Base-by-base conservation (phyloP, 2,329 filamentous ascomycete species). In the Phaeoacremonium minimum region DNA sequence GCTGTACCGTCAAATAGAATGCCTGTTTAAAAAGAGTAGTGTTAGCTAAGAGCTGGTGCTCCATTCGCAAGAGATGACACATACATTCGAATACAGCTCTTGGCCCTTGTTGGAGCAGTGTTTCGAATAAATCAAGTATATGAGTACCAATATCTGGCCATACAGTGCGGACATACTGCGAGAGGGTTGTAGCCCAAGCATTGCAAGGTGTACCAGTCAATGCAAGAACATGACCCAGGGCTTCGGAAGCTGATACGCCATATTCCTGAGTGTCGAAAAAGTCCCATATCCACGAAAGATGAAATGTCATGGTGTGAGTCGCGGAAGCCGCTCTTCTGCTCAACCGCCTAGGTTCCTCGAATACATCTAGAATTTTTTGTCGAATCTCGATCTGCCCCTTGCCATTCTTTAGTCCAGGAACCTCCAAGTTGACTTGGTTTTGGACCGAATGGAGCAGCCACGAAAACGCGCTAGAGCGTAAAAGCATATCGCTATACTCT, bases 131-230 rank as follows among this genome's bases (percentile, higher is more conserved):
- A 14, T 19, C 20, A 3, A 32, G 16, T 4, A 37, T 19, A 9
- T 3, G 13, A 32, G 35, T 16, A 7, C 35, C 35, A 18, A 32
- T 19, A 9, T 28, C 32, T 18, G 35, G 35, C 35, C 35, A 37
- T 11, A 33, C 8, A 9, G 28, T 15, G 29, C 20, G 15, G 11
- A 37, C 14, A 8, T 37, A 37, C 7, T 33, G 30, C 15, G 15
- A 9, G 9, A 22, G 14, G 15, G 35, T 18, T 18, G 19, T 32
- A 4, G 19, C 13, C 18, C 33, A 31, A 3, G 29, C 20, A n/a
- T 37, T 37, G 16, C 33, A 32, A 22, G 12, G 20, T 15, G 6
- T 12, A 7, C 35, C 35, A 19, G n/a, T 33, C 19, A 37, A 22
- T 3, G 33, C 30, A 13, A 33, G 22, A 8, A 28, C 15, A 3